Conservation (phyloP, 2,329 filamentous ascomycete genomes). For the Colletotrichum musae region DNA sequence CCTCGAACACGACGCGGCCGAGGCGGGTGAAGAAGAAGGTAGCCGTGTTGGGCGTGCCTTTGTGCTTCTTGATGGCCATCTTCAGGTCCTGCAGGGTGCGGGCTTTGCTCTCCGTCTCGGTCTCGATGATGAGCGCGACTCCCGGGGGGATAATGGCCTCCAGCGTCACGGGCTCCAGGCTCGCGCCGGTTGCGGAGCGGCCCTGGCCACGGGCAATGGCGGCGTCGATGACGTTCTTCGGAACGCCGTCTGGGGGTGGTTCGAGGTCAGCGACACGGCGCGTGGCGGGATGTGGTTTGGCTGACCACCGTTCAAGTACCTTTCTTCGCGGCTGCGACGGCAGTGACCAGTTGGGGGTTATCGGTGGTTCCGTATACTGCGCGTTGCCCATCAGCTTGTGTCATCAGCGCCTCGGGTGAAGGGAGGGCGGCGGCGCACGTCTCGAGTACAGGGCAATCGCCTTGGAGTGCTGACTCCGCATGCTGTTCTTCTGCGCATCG, state of each 20-base stretch:
- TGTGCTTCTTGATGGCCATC: constrained; percentile 77
- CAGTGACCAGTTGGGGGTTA: constrained; percentile 82
- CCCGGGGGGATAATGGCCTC: constrained; percentile 86
- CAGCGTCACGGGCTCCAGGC: constrained; percentile 82
- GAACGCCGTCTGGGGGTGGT: constrained; percentile 73
- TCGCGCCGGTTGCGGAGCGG: constrained; percentile 78
- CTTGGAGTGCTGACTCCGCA: constrained; percentile 78
- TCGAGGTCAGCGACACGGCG: constrained; percentile 26
- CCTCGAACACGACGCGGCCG: constrained; percentile 80
- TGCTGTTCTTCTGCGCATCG: constrained; percentile 83
- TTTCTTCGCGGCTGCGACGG: constrained; percentile 85
- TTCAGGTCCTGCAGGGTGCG: constrained; percentile 82
- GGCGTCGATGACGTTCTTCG: constrained; percentile 86
- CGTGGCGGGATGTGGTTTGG: constrained; percentile 21
- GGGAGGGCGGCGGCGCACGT: constrained; percentile 61
- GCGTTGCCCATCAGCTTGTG: constrained; percentile 37
- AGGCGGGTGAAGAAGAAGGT: constrained; percentile 88
- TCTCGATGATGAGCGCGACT: constrained; percentile 85
- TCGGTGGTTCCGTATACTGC: constrained; percentile 80
- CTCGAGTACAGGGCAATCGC: constrained; percentile 83
- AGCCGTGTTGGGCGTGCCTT: constrained; percentile 76
- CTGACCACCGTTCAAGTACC: constrained; percentile 56
- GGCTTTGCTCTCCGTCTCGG: constrained; percentile 85
- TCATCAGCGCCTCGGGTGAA: neutral
- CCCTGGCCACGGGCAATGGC: constrained; percentile 93